Conservation (phyloP, 1,284 basidiomycete species). For the Lignosus rhinocerotis region DNA sequence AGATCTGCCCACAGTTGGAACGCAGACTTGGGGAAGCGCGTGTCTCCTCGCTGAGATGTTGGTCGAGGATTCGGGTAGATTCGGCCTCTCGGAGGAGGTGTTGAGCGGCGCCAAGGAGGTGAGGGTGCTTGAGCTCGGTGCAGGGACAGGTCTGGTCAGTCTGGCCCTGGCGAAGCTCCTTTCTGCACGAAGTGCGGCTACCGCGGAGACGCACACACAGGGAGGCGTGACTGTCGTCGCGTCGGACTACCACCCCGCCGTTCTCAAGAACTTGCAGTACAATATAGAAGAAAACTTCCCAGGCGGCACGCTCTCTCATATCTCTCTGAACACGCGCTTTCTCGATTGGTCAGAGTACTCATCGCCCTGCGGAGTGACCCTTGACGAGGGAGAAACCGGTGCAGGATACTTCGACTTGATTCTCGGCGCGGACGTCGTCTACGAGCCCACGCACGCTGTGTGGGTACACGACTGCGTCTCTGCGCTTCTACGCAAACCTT, state of each 20-base stretch:
- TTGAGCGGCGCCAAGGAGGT: conserved; percentile 24
- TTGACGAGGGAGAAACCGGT: conserved; percentile 23
- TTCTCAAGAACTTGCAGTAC: conserved; percentile 69
- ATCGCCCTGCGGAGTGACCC: conserved; percentile 15
- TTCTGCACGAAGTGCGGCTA: conserved; percentile 19
- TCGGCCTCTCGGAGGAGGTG: conserved; percentile 40
- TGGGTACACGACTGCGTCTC: conserved; percentile 67
- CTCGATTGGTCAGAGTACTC: conserved; percentile 73
- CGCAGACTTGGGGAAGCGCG: conserved; percentile 90
- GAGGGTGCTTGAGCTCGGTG: conserved; percentile 81
- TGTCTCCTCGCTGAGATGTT: conserved; percentile 83
- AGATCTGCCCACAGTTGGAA: conserved; percentile 80
- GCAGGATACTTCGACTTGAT: conserved; percentile 60
- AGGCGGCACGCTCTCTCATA: neutral
- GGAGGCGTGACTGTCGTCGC: conserved; percentile 53
- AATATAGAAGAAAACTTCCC: conserved; percentile 70
- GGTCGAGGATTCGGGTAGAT: conserved; percentile 55
- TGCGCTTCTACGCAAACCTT: conserved; percentile 52
- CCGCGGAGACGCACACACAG: conserved; percentile 6
- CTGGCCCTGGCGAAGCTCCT: conserved; percentile 61
- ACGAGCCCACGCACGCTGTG: conserved; percentile 65
- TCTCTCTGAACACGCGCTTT: conserved; percentile 37
- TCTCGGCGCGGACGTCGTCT: conserved; percentile 76
- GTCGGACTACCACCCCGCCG: conserved; percentile 79
- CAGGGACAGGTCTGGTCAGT: conserved; percentile 86